phyloP scores from a whole-genome alignment of 257 asterid species.

The Prunella vulgaris region DNA sequence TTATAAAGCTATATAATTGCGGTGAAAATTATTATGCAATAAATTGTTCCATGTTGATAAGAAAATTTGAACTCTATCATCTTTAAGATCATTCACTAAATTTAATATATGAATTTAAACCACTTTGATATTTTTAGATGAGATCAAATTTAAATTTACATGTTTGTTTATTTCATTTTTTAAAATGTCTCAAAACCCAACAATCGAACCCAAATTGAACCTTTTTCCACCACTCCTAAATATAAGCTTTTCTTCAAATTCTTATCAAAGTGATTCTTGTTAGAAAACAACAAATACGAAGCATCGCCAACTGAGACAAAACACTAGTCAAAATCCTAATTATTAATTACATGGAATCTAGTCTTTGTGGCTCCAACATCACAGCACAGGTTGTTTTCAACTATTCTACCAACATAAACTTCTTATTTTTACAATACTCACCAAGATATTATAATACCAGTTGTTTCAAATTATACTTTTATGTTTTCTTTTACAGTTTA shows the following conservation, averaged over 20 bases:
- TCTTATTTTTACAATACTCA: neutral
- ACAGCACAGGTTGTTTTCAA: neutral
- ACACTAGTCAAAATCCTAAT: slow-evolving; percentile 16
- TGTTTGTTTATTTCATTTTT: too few relatives aligned
- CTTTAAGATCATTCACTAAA: too few relatives aligned
- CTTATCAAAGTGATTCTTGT: neutral
- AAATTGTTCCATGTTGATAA: too few relatives aligned
- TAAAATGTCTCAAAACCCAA: neutral
- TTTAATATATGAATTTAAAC: too few relatives aligned
- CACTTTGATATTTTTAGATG: too few relatives aligned
- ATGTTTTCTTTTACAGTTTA: too few relatives aligned
- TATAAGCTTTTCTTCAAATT: neutral
- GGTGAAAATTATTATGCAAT: too few relatives aligned
- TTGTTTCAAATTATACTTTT: neutral
- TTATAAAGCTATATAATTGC: too few relatives aligned
- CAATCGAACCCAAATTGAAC: neutral
- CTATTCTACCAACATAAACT: neutral
- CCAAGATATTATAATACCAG: neutral
- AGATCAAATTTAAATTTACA: neutral
- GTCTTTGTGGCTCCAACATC: slow-evolving; percentile 19
- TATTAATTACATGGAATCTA: slow-evolving; percentile 16
- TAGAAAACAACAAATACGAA: slow-evolving; percentile 13
- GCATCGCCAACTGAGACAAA: slow-evolving; percentile 14
- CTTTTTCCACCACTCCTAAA: neutral
- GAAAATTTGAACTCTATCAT: too few relatives aligned